A percentile compares a stretch with the other conserved stretches of the same genome.
phyloP scores from a whole-genome alignment of 225 moss, liverwort and hornwort genomes.

The Marchantia paleacea region DNA sequence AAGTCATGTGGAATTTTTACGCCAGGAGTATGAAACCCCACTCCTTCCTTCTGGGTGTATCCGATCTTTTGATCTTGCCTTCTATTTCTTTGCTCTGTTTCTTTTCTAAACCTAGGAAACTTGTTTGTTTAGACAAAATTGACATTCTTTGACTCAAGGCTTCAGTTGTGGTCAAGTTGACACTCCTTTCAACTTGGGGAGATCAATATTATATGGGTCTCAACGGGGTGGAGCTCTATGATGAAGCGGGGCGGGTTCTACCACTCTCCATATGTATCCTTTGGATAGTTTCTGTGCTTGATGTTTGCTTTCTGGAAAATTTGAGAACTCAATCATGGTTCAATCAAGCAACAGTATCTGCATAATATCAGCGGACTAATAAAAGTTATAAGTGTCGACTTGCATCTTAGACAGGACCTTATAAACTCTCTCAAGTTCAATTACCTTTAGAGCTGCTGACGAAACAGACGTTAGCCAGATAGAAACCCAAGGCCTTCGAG shows the following conservation, averaged over 20 bases:
- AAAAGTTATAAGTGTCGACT: too few relatives aligned
- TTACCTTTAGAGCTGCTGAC: too few relatives aligned
- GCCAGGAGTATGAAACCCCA: conserved; percentile 47
- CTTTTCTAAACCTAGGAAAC: neutral
- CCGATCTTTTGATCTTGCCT: conserved; percentile 12
- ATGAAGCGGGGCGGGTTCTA: conserved; percentile 41
- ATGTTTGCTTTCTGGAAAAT: too few relatives aligned
- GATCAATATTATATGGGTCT: conserved; percentile 52
- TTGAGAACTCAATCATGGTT: too few relatives aligned
- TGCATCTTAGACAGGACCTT: too few relatives aligned
- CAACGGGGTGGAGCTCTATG: conserved; percentile 45
- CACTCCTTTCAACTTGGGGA: conserved; percentile 47
- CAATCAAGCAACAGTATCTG: too few relatives aligned
- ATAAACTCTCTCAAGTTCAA: too few relatives aligned
- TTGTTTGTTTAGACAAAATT: neutral
- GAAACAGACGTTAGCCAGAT: too few relatives aligned
- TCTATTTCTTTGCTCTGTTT: neutral
- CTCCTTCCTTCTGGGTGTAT: conserved; percentile 52
- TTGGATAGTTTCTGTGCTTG: neutral
- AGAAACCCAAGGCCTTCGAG: too few relatives aligned
- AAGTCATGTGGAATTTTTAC: conserved; percentile 43
- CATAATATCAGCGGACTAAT: too few relatives aligned
- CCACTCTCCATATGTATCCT: conserved; percentile 42
- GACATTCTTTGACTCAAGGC: conserved; percentile 18
- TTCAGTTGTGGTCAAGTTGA: conserved; percentile 42